Conservation (phyloP, 2,329 filamentous ascomycete species). For the Tolypocladium pustulatum region DNA sequence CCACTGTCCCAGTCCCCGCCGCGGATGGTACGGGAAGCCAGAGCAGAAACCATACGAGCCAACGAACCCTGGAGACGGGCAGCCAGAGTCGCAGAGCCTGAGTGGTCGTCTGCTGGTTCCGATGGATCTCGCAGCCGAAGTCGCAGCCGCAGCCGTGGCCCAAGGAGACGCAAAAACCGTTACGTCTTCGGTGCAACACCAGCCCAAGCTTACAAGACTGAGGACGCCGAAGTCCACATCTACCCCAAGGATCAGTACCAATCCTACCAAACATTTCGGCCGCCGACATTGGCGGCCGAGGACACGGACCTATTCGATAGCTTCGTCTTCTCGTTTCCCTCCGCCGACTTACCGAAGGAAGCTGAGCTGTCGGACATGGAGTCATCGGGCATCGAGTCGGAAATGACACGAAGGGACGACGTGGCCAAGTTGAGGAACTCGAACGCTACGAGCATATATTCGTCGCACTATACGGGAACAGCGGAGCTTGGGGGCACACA, state of each 20-base stretch:
- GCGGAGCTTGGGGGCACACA: constrained; percentile 25
- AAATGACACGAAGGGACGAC: constrained; percentile 7
- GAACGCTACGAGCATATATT: constrained; percentile 16
- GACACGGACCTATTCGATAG: constrained; percentile 19
- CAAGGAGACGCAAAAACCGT: background rate
- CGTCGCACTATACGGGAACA: constrained; percentile 27
- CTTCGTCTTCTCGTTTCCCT: constrained; percentile 13
- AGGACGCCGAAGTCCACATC: background rate
- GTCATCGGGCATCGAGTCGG: constrained; percentile 13
- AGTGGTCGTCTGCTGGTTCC: background rate
- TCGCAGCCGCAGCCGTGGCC: background rate
- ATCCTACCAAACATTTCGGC: background rate
- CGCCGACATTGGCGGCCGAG: constrained; percentile 8
- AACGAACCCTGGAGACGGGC: background rate
- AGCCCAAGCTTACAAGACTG: background rate
- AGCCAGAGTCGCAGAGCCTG: background rate
- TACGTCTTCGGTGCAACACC: background rate
- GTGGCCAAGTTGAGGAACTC: constrained; percentile 2
- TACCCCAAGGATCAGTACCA: background rate
- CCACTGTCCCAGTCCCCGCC: background rate
- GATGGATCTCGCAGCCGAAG: background rate
- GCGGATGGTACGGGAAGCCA: background rate
- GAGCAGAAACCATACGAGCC: background rate
- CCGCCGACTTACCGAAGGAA: constrained; percentile 12
- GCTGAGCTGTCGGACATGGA: constrained; percentile 19